Percentiles rank a stretch among this genome's conserved stretches.
These are phyloP conservation scores for Gamsiella multidivaricata DNA, from an alignment of 192 early-diverging fungal genomes.

Conservation along the genomic window DNA sequence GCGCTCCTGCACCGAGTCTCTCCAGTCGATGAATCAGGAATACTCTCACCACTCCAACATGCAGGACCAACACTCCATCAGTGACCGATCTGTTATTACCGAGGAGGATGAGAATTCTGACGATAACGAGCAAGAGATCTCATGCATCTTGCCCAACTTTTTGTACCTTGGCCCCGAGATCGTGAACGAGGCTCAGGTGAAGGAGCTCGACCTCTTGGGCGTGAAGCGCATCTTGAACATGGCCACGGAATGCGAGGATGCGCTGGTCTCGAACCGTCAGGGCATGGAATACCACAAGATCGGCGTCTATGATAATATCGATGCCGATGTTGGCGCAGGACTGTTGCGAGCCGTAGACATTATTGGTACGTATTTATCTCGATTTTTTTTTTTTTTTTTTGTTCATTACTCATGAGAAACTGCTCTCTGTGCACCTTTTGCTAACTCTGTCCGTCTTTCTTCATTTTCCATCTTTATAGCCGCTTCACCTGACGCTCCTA, in stretches of 20 bases:
- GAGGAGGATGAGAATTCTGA: conserved; percentile 12
- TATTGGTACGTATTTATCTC: conserved; percentile 66
- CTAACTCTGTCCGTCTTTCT: background rate
- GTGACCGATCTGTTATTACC: background rate
- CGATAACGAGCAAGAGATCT: conserved; percentile 57
- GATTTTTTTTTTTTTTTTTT: background rate
- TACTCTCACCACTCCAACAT: background rate
- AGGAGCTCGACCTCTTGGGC: conserved; percentile 61
- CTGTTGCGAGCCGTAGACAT: conserved; percentile 71
- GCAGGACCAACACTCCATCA: background rate
- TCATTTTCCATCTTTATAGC: conserved; percentile 36
- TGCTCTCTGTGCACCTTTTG: conserved; percentile 2
- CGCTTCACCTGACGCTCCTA: conserved; percentile 52
- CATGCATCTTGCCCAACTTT: conserved; percentile 68
- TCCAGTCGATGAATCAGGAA: background rate
- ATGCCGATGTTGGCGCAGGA: conserved; percentile 70
- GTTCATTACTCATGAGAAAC: too few relatives aligned
- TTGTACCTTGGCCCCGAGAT: conserved; percentile 77
- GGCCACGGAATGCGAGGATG: conserved; percentile 76
- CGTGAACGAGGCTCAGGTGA: conserved; percentile 62
- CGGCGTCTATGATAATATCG: conserved; percentile 70
- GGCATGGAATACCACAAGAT: conserved; percentile 61
- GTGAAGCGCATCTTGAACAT: conserved; percentile 84
- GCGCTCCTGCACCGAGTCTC: background rate
- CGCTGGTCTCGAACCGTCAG: conserved; percentile 51